These are phyloP conservation scores for Fusarium sp. DNA, from an alignment of 2,329 filamentous ascomycete genomes.

Conservation along the genomic window DNA sequence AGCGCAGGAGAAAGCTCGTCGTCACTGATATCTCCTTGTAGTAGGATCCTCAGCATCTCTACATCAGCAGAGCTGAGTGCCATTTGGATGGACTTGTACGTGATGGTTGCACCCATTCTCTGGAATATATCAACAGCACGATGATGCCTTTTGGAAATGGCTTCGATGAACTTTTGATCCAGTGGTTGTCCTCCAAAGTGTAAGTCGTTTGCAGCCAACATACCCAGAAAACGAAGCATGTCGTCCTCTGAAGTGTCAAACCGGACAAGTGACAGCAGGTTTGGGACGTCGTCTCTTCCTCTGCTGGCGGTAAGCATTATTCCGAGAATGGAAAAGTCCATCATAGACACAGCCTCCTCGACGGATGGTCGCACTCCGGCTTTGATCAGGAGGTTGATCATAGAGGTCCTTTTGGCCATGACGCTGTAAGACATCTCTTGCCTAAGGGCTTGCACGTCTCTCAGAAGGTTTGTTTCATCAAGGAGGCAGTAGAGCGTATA, in stretches of 20 bases:
- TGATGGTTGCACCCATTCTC: background rate
- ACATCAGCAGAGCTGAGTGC: background rate
- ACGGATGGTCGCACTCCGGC: background rate
- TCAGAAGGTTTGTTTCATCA: background rate
- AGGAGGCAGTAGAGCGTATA: background rate
- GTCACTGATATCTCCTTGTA: background rate
- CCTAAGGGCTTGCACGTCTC: background rate
- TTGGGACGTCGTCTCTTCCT: background rate
- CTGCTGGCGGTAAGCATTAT: background rate
- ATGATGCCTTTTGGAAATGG: background rate
- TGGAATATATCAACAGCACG: background rate
- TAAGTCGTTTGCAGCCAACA: background rate
- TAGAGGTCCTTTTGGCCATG: background rate
- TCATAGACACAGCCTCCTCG: background rate
- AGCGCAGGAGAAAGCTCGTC: background rate
- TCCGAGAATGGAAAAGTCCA: background rate
- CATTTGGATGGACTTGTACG: background rate
- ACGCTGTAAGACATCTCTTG: background rate
- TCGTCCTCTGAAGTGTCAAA: background rate
- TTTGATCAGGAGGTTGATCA: background rate
- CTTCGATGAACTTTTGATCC: background rate
- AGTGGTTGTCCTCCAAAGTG: background rate
- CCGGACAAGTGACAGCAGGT: background rate
- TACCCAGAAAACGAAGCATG: background rate
- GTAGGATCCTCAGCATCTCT: background rate